Percentiles rank a stretch among this genome's conserved stretches.
phyloP scores from a whole-genome alignment of 2,329 filamentous ascomycete genomes.

The Passalora sequoiae region DNA sequence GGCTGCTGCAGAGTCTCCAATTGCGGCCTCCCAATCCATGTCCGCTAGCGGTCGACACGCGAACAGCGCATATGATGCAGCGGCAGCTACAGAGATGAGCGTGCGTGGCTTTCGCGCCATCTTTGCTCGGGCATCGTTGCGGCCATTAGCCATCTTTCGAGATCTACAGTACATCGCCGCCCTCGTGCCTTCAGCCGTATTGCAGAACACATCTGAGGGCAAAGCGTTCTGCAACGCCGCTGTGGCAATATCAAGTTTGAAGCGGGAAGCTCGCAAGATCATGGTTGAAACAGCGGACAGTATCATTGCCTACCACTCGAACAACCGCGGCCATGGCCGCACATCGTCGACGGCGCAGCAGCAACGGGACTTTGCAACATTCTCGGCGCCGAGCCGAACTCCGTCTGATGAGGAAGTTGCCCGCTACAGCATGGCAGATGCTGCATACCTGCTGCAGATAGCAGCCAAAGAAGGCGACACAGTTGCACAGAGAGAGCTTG shows the following conservation, averaged over 20 bases:
- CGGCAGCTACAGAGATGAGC: conserved; percentile 12
- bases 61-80: neutral
- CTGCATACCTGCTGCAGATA: conserved; percentile 84
- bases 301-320: conserved; percentile 64
- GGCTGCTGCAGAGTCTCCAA: neutral
- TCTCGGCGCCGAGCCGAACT: conserved; percentile 24
- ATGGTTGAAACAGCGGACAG: conserved; percentile 73
- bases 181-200: conserved; percentile 53
- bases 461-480: conserved; percentile 88
- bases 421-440: conserved; percentile 69
- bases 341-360: conserved; percentile 31
- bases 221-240: conserved; percentile 90
- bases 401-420: conserved; percentile 40
- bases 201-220: conserved; percentile 52
- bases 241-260: conserved; percentile 79
- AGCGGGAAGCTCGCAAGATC: conserved; percentile 78
- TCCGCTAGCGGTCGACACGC: neutral
- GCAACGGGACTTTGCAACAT: conserved; percentile 31
- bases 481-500: conserved; percentile 85
- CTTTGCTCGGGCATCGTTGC: conserved; percentile 42
- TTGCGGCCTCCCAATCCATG: conserved; percentile 2
- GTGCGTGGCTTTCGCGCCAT: conserved; percentile 31
- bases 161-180: conserved; percentile 55
- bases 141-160: conserved; percentile 45
- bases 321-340: conserved; percentile 48